Evolutionary conservation across 352 stramenopile species (phyloP).

Genomic region (Globisporangium barbulae): DNA sequence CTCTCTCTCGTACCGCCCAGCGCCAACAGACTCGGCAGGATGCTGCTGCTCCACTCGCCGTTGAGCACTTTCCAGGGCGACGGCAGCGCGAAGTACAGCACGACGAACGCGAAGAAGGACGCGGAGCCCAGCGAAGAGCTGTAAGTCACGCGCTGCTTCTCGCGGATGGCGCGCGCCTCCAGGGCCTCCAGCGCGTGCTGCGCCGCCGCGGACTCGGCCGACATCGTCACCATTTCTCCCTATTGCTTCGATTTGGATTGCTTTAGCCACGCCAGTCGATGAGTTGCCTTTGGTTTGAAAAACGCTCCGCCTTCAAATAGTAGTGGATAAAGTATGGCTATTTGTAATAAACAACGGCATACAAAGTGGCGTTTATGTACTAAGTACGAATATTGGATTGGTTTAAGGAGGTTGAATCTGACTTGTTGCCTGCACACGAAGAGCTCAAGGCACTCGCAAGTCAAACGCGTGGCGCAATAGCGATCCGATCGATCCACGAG

Average conservation of each 20-base stretch:
- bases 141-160: slow-evolving; percentile 61
- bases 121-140: slow-evolving; percentile 49
- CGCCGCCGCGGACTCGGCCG: not conserved
- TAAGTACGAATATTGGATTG: not conserved
- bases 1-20: slow-evolving; percentile 33
- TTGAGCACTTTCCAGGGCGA: slow-evolving; percentile 70
- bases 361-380: not conserved
- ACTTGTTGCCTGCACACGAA: not conserved
- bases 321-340: not conserved
- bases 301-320: not conserved
- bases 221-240: not conserved
- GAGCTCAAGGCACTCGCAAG: not conserved
- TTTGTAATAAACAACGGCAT: not conserved
- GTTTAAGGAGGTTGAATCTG: not conserved
- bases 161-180: slow-evolving; percentile 61
- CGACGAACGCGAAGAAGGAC: slow-evolving; percentile 30
- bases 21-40: slow-evolving; percentile 53
- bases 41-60: slow-evolving; percentile 60
- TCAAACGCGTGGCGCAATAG: slow-evolving; percentile 6
- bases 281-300: not conserved
- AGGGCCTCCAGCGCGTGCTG: slow-evolving; percentile 43
- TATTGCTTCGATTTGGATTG: not conserved
- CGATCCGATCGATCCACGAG: not conserved
- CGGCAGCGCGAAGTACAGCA: slow-evolving; percentile 54
- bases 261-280: not conserved